Percentiles rank a stretch among this genome's conserved stretches.
Evolutionary conservation across 495 filamentous ascomycete genomes (phyloP).

Genomic region (Bacidia gigantensis): DNA sequence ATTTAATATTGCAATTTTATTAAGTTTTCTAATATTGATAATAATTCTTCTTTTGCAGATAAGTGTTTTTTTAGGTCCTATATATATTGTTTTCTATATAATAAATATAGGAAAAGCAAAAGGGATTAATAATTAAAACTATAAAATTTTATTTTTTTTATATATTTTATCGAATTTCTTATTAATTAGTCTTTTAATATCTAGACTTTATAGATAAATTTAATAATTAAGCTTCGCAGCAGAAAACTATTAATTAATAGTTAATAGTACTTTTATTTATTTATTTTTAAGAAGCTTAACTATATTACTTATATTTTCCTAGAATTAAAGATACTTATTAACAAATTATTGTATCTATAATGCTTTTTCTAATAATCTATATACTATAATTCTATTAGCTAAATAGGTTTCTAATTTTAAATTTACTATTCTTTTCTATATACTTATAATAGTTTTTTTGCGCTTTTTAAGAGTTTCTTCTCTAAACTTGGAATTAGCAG

Average conservation of each 20-base stretch:
- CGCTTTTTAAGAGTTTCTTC: background rate
- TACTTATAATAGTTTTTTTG: background rate
- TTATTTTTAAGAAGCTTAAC: background rate
- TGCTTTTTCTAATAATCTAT: background rate
- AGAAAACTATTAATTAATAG: background rate
- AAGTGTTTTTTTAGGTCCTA: background rate
- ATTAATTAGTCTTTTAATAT: background rate
- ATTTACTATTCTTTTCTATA: background rate
- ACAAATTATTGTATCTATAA: background rate
- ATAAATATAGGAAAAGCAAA: background rate
- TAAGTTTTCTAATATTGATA: constrained; percentile 5
- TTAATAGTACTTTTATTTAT: background rate
- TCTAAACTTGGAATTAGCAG: background rate
- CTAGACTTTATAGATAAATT: background rate
- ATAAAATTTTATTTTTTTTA: background rate
- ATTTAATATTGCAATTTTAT: constrained; percentile 3
- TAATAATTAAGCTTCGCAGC: background rate
- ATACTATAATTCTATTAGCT: background rate
- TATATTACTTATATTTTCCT: background rate
- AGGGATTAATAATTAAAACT: background rate
- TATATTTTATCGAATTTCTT: constrained; percentile 1
- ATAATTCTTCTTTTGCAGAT: constrained; percentile 1
- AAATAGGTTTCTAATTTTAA: background rate
- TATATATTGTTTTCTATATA: constrained; percentile 1
- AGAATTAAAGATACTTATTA: background rate